Evolutionary conservation across 768 basidiomycete genomes (phyloP).

Genomic region (Piloderma croceum): DNA sequence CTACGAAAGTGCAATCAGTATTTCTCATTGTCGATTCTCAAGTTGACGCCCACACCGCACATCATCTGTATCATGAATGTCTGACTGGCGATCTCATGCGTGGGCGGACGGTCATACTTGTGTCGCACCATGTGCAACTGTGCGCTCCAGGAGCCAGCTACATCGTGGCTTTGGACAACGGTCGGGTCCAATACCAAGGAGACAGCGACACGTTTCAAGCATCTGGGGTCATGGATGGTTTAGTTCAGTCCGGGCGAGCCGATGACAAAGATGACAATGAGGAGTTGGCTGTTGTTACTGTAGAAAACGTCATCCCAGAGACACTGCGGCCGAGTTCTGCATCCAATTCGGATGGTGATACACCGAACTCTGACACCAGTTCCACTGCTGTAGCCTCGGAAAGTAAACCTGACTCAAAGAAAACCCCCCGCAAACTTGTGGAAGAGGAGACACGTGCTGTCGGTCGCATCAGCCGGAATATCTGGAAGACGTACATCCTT

Average conservation of each 20-base stretch:
- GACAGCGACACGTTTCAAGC: conserved; percentile 53
- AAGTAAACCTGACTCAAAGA: conserved; percentile 31
- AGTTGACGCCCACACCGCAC: conserved; percentile 85
- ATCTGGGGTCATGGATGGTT: conserved; percentile 60
- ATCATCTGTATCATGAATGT: conserved; percentile 76
- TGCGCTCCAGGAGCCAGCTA: conserved; percentile 76
- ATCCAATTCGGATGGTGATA: conserved; percentile 7
- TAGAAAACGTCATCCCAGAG: no score
- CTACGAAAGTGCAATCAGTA: no score
- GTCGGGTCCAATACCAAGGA: conserved; percentile 73
- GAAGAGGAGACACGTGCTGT: conserved; percentile 81
- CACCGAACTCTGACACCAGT: conserved; percentile 36
- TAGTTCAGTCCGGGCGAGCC: conserved; percentile 54
- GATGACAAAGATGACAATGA: conserved; percentile 38
- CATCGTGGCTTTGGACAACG: conserved; percentile 80
- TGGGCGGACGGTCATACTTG: conserved; percentile 81
- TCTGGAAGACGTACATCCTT: conserved; percentile 58
- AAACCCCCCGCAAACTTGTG: conserved; percentile 71
- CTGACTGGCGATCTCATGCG: conserved; percentile 71
- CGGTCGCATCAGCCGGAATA: conserved; percentile 58
- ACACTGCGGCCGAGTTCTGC: conserved; percentile 29
- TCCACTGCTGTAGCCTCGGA: conserved; percentile 39
- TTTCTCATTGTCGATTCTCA: conserved; percentile 1
- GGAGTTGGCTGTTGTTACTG: conserved; percentile 32
- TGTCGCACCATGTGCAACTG: conserved; percentile 92